A percentile compares a stretch with the other conserved stretches of the same genome.
phyloP scores from a whole-genome alignment of 306 rosid genomes.

The Corylus heterophylla region DNA sequence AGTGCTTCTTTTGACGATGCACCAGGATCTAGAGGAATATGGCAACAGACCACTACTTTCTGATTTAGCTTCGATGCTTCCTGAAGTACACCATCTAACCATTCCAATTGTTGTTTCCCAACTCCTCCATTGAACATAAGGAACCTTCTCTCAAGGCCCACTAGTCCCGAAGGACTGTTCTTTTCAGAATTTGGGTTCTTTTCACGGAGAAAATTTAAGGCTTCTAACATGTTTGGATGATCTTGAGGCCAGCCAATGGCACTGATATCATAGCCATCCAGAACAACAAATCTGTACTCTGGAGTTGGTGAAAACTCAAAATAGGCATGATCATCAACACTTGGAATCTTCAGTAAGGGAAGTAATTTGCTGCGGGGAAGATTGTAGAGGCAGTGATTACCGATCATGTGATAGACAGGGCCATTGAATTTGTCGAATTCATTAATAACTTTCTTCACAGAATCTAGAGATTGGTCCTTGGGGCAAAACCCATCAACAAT shows the following conservation, averaged over 20 bases:
- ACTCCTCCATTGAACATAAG: slow-evolving; percentile 92
- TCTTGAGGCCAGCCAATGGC: slow-evolving; percentile 90
- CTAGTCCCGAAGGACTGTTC: slow-evolving; percentile 75
- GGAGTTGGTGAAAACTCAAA: slow-evolving; percentile 78
- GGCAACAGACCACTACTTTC: slow-evolving; percentile 78
- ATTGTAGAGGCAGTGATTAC: slow-evolving; percentile 95
- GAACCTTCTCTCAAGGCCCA: slow-evolving; percentile 76
- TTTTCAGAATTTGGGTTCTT: slow-evolving; percentile 80
- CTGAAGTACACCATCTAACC: slow-evolving; percentile 63
- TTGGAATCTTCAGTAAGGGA: slow-evolving; percentile 65
- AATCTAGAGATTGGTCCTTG: slow-evolving; percentile 56
- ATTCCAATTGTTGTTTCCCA: slow-evolving; percentile 81
- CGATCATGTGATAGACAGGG: slow-evolving; percentile 76
- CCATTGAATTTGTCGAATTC: slow-evolving; percentile 68
- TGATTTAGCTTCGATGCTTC: slow-evolving; percentile 71
- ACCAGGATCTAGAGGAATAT: slow-evolving; percentile 69
- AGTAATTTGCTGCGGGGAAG: slow-evolving; percentile 76
- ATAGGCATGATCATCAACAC: slow-evolving; percentile 53
- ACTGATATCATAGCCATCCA: slow-evolving; percentile 86
- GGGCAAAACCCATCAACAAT: slow-evolving; percentile 94
- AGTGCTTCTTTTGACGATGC: slow-evolving; percentile 64
- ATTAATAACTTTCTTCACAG: slow-evolving; percentile 54
- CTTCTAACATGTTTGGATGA: slow-evolving; percentile 63
- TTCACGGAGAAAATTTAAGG: slow-evolving; percentile 57
- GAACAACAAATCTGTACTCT: slow-evolving; percentile 67